Base-by-base conservation (phyloP, 345 rosid genomes). In the Raphanus raphanistrum region DNA sequence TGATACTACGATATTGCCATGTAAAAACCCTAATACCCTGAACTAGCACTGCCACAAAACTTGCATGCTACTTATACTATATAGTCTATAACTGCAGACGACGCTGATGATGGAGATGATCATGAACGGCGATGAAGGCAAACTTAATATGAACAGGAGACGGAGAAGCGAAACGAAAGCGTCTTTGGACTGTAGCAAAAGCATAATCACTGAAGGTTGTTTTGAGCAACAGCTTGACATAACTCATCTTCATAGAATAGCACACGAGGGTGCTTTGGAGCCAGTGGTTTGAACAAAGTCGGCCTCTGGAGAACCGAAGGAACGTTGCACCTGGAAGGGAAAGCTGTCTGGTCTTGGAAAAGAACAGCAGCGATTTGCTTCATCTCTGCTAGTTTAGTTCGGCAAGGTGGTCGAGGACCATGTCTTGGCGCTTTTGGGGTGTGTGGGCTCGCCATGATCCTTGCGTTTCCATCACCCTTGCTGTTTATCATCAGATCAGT, bases 151-250 rank as follows among this genome's bases (percentile, higher is more conserved):
- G 80, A 80, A 92, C 86, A 88, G 66, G 21, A 74, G 50, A 41
- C 26, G 48, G 75, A 63, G 45, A 67, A 65, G 68, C 66, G 77
- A 25, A 41, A 33, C 0, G 12, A 67, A 58, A 28, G 48, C 28
- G 27, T 58, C 43, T 16, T 35, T 0, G 66, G 63, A 60, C 57
- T 59, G 63, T 54, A 43, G 33, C 71, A 38, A 5, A 5, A 58
- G 31, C 2, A 52, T 38, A 66, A 83, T 92, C 89, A 92, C 70
- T 74, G 88, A 71, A 91, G 95, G 79, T 91, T 93, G 78, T 91
- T 90, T 75, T 91, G 93, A 82, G 97, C 94, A 82, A 94, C 97
- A 57, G 98, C 97, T 72, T 92, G 95, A 84, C 98, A 92, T 71
- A 94, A 75, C 68, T 94, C 98, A 32, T 94, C 98, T 83, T 94